phyloP scores from a whole-genome alignment of 768 basidiomycete species.

The Lactarius deliciosus region DNA sequence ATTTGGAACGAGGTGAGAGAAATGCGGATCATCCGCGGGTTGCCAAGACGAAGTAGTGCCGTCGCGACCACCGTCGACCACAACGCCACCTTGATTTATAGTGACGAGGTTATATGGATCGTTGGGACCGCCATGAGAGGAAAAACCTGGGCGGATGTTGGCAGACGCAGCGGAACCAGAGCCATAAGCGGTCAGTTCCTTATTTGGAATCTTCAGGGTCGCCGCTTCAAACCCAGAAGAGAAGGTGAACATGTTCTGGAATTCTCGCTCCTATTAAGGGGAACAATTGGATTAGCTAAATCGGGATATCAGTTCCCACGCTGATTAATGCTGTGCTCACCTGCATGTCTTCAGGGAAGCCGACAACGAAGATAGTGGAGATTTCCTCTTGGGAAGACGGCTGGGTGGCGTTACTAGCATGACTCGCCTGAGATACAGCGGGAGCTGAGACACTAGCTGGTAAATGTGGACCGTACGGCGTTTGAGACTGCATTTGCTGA shows the following conservation, averaged over 20 bases:
- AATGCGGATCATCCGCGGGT: constrained; percentile 40
- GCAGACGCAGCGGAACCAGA: constrained; percentile 31
- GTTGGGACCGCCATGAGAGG: constrained; percentile 51
- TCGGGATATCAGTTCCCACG: constrained; percentile 20
- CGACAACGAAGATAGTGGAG: constrained; percentile 96
- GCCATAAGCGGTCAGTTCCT: constrained; percentile 79
- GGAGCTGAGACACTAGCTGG: constrained; percentile 42
- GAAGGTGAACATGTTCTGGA: constrained; percentile 99
- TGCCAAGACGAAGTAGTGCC: constrained; percentile 69
- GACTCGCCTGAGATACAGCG: constrained; percentile 25
- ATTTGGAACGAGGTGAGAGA: constrained; percentile 32
- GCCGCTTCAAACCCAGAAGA: constrained; percentile 95
- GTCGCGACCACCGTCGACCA: constrained; percentile 76
- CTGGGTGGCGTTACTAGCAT: constrained; percentile 36
- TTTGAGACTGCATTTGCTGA: constrained; percentile 58
- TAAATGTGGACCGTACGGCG: constrained; percentile 72
- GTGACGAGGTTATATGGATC: constrained; percentile 86
- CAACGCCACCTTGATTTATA: constrained; percentile 77
- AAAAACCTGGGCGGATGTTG: constrained; percentile 30
- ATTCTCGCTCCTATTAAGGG: constrained; percentile 84
- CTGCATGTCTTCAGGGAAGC: constrained; percentile 99
- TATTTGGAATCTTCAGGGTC: constrained; percentile 95
- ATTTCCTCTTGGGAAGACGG: constrained; percentile 72
- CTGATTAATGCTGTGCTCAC: constrained; percentile 44
- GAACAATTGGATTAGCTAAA: constrained; percentile 24